A percentile compares a stretch with the other conserved stretches of the same genome.
phyloP scores from a whole-genome alignment of 139 green algal species.

The Ostreobium quekettii region DNA sequence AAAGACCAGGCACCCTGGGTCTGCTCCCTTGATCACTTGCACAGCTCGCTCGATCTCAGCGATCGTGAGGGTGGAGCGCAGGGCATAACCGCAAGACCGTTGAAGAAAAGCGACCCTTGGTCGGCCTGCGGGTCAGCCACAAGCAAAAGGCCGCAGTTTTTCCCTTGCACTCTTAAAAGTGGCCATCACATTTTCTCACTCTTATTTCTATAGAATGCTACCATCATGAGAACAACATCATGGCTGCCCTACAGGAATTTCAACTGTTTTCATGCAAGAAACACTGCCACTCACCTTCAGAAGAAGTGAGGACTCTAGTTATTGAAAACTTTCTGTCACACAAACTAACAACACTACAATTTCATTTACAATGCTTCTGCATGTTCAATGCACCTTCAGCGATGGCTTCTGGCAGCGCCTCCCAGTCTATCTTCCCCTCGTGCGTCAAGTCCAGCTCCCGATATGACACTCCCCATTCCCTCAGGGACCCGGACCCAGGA shows the following conservation, averaged over 20 bases:
- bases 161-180: neutral
- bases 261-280: too few relatives aligned
- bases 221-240: too few relatives aligned
- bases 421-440: constrained; percentile 57
- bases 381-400: constrained; percentile 35
- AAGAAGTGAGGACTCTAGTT: too few relatives aligned
- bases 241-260: too few relatives aligned
- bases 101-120: constrained; percentile 79
- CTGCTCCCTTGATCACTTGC: constrained; percentile 45
- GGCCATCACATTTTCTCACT: neutral
- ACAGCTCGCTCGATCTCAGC: constrained; percentile 57
- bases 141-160: neutral
- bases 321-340: too few relatives aligned
- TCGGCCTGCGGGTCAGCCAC: constrained; percentile 23
- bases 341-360: too few relatives aligned
- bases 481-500: constrained; percentile 60
- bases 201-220: too few relatives aligned
- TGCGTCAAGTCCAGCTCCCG: constrained; percentile 50
- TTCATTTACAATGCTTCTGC: too few relatives aligned
- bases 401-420: constrained; percentile 54
- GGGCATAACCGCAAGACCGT: constrained; percentile 88
- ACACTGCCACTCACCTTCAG: too few relatives aligned
- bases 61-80: constrained; percentile 75
- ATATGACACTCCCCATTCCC: constrained; percentile 82
- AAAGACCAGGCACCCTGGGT: constrained; percentile 59